Evolutionary conservation across 2,329 filamentous ascomycete genomes (phyloP).

Genomic region (Ceratocystis cacaofunesta): DNA sequence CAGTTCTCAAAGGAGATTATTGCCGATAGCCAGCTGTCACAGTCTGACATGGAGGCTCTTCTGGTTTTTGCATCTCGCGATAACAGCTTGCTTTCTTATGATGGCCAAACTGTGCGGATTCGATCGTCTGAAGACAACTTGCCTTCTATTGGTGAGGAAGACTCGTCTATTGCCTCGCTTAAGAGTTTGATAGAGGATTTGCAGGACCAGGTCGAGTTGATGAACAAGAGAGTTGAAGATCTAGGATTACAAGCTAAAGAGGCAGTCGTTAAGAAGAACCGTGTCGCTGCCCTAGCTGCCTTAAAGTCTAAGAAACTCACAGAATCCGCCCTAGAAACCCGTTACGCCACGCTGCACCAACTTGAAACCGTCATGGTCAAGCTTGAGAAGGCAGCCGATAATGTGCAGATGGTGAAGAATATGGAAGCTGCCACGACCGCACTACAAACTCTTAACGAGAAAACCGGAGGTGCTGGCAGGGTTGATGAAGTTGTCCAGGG

Average conservation of each 20-base stretch:
- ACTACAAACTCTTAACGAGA: constrained; percentile 56
- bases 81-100: constrained; percentile 41
- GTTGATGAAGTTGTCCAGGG: constrained; percentile 64
- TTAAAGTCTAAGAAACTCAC: constrained; percentile 71
- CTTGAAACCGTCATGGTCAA: constrained; percentile 71
- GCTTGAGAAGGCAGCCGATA: constrained; percentile 73
- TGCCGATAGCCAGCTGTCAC: constrained; percentile 37
- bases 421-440: constrained; percentile 67
- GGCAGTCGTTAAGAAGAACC: constrained; percentile 59
- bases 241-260: constrained; percentile 51
- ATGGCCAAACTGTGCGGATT: constrained; percentile 62
- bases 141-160: constrained; percentile 53
- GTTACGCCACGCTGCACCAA: constrained; percentile 60
- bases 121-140: constrained; percentile 28
- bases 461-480: constrained; percentile 60
- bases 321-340: constrained; percentile 56
- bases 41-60: constrained; percentile 53
- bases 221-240: constrained; percentile 51
- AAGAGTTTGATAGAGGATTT: constrained; percentile 65
- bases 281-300: constrained; percentile 58
- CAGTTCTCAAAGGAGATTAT: constrained; percentile 41
- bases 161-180: constrained; percentile 68
- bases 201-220: constrained; percentile 52
- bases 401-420: constrained; percentile 66
- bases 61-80: constrained; percentile 56